phyloP scores from a whole-genome alignment of 1,284 basidiomycete species.

The Tranzscheliella williamsii region DNA sequence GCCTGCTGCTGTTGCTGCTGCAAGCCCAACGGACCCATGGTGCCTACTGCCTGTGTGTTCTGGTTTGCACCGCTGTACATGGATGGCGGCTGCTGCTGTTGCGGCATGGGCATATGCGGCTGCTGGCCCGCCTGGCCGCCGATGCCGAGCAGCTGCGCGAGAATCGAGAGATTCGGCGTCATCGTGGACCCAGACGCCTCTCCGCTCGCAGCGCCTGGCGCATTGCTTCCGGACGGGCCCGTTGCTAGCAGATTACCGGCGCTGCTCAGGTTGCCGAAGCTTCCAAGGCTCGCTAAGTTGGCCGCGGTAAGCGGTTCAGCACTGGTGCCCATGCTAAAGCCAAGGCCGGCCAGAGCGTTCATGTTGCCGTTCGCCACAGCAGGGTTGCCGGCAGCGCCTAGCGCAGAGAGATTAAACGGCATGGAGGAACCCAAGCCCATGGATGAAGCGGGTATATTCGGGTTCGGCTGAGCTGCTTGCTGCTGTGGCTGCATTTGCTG shows the following conservation, averaged over 20 bases:
- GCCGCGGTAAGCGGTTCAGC: too few relatives aligned
- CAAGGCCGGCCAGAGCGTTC: too few relatives aligned
- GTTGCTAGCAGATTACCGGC: too few relatives aligned
- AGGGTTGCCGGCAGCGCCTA: conserved; percentile 22
- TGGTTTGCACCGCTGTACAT: not conserved
- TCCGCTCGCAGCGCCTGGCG: too few relatives aligned
- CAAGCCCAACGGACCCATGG: not conserved
- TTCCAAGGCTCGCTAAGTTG: not conserved
- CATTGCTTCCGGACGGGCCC: too few relatives aligned
- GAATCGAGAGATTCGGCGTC: not conserved
- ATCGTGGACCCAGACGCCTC: not conserved
- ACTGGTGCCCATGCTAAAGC: too few relatives aligned
- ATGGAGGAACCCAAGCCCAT: conserved; percentile 37
- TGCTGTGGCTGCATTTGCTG: not conserved
- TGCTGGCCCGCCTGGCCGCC: not conserved
- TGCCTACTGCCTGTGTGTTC: not conserved
- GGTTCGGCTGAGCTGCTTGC: not conserved
- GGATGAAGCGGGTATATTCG: too few relatives aligned
- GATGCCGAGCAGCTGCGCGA: conserved; percentile 1
- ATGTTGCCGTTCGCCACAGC: conserved; percentile 15
- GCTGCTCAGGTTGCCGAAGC: not conserved
- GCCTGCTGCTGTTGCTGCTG: conserved; percentile 5
- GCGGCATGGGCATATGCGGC: conserved; percentile 7
- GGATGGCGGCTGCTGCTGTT: conserved; percentile 2
- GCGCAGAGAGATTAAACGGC: conserved; percentile 29